phyloP scores from a whole-genome alignment of 2,329 filamentous ascomycete genomes.

The Curvularia sp. region DNA sequence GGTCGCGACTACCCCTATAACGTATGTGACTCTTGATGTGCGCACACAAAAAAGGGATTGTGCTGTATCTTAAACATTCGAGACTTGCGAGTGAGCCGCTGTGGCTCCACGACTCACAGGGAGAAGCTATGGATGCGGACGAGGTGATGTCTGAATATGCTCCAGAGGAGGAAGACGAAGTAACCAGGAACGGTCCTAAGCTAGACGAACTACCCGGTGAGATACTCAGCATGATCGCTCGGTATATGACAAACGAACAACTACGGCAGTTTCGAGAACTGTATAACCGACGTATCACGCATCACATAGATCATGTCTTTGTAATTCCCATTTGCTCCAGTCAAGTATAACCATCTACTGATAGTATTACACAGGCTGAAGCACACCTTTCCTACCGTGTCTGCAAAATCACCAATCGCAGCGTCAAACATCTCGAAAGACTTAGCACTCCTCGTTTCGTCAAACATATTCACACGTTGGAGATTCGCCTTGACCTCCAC shows the following conservation, averaged over 20 bases:
- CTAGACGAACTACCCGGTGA: constrained; percentile 11
- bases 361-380: not conserved
- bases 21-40: not conserved
- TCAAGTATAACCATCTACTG: not conserved
- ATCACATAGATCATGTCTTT: constrained; percentile 9
- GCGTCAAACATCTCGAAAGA: not conserved
- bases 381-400: not conserved
- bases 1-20: not conserved
- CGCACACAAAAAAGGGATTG: constrained; percentile 1
- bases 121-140: not conserved
- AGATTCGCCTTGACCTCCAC: not conserved
- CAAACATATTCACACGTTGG: constrained; percentile 4
- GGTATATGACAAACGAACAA: not conserved
- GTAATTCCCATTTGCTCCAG: not conserved
- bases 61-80: not conserved
- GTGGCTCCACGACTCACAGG: not conserved
- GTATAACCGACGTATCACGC: not conserved
- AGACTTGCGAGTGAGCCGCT: not conserved
- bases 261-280: constrained; percentile 8
- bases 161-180: not conserved
- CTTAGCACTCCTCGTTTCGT: constrained; percentile 9
- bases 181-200: not conserved
- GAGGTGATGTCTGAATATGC: not conserved
- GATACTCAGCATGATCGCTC: constrained; percentile 8
- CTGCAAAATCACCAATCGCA: constrained; percentile 5